Base-by-base conservation (phyloP, 768 basidiomycete species). In the Phaeotremella fagi region DNA sequence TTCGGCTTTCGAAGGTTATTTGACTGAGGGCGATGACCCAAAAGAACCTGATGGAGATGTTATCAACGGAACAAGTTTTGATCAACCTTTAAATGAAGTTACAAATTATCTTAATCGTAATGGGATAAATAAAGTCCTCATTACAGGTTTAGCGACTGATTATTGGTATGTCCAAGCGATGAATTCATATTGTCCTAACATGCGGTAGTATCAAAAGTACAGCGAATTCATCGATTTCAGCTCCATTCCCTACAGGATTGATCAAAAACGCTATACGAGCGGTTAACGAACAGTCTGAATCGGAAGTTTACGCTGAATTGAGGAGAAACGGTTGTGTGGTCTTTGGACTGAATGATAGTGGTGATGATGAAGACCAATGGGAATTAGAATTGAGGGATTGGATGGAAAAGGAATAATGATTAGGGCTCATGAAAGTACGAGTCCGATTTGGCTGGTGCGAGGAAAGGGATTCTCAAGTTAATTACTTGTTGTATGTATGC, bases 121-220 rank as follows among this genome's bases (percentile, higher is more conserved):
- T 36, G 75, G 68, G 0, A 78, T 86, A 11, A 80, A 80, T 14
- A 80, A 83, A 50, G 73, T 90, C 16, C 83, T 82, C 50, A 70
- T 88, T 31, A 80, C 80, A 1, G 77, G 77, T 0, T 74, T 90
- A 28, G 88, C 88, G 18, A 82, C 85, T 1, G 88, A 90, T 64
- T 88, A 82, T 67, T 90, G 88, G 69, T 68, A 26, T n/a, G 64
- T 64, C 50, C 37, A 29, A 7, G 41, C 31, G 3, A 26, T 6
- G 15, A 4, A n/a, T n/a, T n/a, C n/a, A n/a, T n/a, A n/a, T n/a
- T n/a, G n/a, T n/a, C n/a, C 45, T 46, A 25, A 25, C 45, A 49
- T 16, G 48, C 7, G 12, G 49, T 26, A 53, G 52, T 25, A 27
- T 53, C 6, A 12, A 18, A 44, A 18, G n/a, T 23, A 46, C 52